Evolutionary conservation across 1,284 basidiomycete species (phyloP).

Genomic region (Phellopilus nigrolimitatus): DNA sequence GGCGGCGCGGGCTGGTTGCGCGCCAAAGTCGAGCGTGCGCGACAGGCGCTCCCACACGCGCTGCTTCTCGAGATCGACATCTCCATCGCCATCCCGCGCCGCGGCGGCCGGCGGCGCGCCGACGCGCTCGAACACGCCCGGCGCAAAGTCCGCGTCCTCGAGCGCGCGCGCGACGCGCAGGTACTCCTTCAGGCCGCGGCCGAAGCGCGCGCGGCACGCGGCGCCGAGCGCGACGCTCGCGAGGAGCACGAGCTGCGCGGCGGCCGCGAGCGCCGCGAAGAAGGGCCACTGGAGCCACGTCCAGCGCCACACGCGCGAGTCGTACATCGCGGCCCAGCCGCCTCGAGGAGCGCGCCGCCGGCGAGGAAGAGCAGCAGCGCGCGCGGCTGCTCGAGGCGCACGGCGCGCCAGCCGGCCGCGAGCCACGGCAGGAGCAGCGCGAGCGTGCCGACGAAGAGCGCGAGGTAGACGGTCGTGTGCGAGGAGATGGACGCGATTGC

Average conservation of each 20-base stretch:
- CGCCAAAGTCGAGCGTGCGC: slow-evolving; percentile 9
- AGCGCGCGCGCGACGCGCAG: slow-evolving; percentile 8
- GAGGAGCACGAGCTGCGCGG: slow-evolving; percentile 10
- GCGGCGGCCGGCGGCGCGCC: background rate
- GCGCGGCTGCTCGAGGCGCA: slow-evolving; percentile 6
- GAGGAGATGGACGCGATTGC: slow-evolving; percentile 38
- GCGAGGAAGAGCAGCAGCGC: slow-evolving; percentile 4
- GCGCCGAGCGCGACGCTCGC: slow-evolving; percentile 6
- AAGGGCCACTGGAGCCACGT: slow-evolving; percentile 17
- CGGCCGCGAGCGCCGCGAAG: slow-evolving; percentile 11
- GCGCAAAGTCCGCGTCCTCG: slow-evolving; percentile 15
- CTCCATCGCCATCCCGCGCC: background rate
- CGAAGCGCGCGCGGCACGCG: slow-evolving; percentile 10
- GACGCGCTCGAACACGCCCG: slow-evolving; percentile 6
- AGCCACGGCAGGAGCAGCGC: slow-evolving; percentile 53
- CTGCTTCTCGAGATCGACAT: slow-evolving; percentile 6
- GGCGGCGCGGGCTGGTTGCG: slow-evolving; percentile 12
- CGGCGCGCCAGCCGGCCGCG: slow-evolving; percentile 22
- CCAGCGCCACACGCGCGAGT: slow-evolving; percentile 16
- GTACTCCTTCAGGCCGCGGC: slow-evolving; percentile 11
- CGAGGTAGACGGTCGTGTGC: slow-evolving; percentile 40
- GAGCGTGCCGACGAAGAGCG: slow-evolving; percentile 39
- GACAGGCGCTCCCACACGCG: background rate
- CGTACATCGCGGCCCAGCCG: slow-evolving; percentile 14
- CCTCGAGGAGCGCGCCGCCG: background rate